phyloP scores from a whole-genome alignment of 1,284 basidiomycete species.

The Sanghuangporus baumii region DNA sequence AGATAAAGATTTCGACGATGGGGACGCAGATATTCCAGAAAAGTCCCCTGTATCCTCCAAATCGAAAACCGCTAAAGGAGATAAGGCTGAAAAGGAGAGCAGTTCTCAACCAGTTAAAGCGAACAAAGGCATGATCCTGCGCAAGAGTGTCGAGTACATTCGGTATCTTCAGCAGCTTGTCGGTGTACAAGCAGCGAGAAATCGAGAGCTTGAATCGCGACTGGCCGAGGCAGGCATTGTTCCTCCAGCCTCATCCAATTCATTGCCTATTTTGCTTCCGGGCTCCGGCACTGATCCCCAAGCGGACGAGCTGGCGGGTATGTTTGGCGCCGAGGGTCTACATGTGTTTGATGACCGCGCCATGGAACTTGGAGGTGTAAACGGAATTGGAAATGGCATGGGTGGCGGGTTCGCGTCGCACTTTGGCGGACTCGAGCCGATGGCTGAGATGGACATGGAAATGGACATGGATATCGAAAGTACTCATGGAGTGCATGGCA shows the following conservation, averaged over 20 bases:
- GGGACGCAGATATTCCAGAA: not conserved
- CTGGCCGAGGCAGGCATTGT: slow-evolving; percentile 31
- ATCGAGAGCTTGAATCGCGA: slow-evolving; percentile 69
- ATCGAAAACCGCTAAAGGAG: not conserved
- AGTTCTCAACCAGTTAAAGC: slow-evolving; percentile 52
- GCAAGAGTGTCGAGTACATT: slow-evolving; percentile 88
- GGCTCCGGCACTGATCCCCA: not conserved
- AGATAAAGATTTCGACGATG: slow-evolving; percentile 2
- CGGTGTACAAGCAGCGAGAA: slow-evolving; percentile 66
- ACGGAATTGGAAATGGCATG: slow-evolving; percentile 12
- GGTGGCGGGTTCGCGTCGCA: slow-evolving; percentile 9
- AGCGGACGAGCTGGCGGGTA: not conserved
- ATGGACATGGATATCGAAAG: slow-evolving; percentile 23
- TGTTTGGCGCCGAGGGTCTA: slow-evolving; percentile 4
- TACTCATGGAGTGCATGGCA: slow-evolving; percentile 53
- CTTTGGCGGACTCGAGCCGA: slow-evolving; percentile 17
- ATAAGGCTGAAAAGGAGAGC: slow-evolving; percentile 1
- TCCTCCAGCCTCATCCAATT: not conserved
- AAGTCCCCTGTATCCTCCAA: not conserved
- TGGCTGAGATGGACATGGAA: slow-evolving; percentile 20
- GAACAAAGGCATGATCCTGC: slow-evolving; percentile 85
- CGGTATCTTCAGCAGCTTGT: slow-evolving; percentile 83
- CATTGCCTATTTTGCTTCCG: not conserved
- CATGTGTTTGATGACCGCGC: slow-evolving; percentile 1
- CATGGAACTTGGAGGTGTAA: slow-evolving; percentile 3